Conservation (phyloP, 2,329 filamentous ascomycete genomes). For the Apiospora kogelbergensis region DNA sequence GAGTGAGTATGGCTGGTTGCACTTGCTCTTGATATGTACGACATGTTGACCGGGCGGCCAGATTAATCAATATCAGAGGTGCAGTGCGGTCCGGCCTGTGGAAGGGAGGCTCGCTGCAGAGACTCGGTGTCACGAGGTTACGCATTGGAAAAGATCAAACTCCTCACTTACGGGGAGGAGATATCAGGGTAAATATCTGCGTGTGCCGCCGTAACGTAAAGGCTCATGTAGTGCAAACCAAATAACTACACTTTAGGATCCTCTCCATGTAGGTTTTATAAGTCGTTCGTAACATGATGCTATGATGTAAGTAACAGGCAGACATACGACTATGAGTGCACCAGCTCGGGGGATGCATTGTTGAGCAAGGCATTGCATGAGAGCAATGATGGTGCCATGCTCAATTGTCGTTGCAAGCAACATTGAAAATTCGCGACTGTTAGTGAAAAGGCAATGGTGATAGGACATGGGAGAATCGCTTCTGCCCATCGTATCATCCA, state of each 20-base stretch:
- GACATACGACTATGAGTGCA: neutral
- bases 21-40: neutral
- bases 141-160: neutral
- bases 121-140: neutral
- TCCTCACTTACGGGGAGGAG: neutral
- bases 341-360: neutral
- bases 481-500: neutral
- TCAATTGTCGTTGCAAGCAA: neutral
- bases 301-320: neutral
- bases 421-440: neutral
- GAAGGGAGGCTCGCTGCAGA: neutral
- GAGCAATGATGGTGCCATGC: neutral
- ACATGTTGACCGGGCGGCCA: neutral
- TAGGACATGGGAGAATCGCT: neutral
- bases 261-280: neutral
- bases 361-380: neutral
- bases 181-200: too few species aligned
- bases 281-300: neutral
- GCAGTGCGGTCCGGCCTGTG: neutral
- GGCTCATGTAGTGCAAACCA: neutral
- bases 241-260: neutral
- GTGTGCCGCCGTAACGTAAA: neutral
- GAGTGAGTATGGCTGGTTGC: neutral
- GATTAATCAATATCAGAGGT: neutral
- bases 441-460: neutral